phyloP scores from a whole-genome alignment of 1,284 basidiomycete genomes.

The Inonotus hispidus region DNA sequence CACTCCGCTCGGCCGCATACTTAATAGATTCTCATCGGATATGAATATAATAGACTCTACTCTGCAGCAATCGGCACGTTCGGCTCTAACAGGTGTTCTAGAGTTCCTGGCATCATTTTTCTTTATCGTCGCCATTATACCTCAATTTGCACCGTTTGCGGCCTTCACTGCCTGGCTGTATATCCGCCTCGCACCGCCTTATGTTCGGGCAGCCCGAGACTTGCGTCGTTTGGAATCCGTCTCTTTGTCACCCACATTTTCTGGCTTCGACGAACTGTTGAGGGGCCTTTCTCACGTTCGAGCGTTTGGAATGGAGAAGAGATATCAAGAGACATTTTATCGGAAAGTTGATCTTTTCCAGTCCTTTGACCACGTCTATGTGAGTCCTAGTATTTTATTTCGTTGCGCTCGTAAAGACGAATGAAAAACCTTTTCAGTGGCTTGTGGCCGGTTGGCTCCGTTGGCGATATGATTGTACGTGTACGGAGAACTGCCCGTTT shows the following conservation, averaged over 20 bases:
- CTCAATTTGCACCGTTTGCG: conserved; percentile 69
- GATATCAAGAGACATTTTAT: conserved; percentile 73
- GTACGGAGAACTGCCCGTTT: not conserved
- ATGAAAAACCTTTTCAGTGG: conserved; percentile 46
- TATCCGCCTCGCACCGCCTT: conserved; percentile 62
- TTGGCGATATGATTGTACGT: conserved; percentile 67
- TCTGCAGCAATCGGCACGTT: conserved; percentile 63
- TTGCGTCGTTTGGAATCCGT: conserved; percentile 77
- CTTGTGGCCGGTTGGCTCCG: conserved; percentile 61
- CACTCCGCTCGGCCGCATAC: conserved; percentile 40
- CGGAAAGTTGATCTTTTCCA: conserved; percentile 73
- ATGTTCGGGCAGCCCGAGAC: conserved; percentile 73
- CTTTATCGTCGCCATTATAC: conserved; percentile 52
- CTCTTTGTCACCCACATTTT: conserved; percentile 48
- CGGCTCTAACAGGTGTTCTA: conserved; percentile 69
- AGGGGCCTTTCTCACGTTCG: conserved; percentile 42
- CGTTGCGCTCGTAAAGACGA: not conserved
- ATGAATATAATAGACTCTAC: conserved; percentile 74
- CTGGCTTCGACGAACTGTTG: not conserved
- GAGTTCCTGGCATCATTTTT: conserved; percentile 62
- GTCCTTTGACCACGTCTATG: conserved; percentile 66
- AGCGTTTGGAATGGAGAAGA: conserved; percentile 71
- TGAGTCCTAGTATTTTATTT: conserved; percentile 30
- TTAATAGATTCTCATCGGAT: conserved; percentile 71
- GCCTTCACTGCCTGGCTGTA: conserved; percentile 58